Evolutionary conservation across 2,329 filamentous ascomycete species (phyloP).

Genomic region (Diaporthe longicolla): DNA sequence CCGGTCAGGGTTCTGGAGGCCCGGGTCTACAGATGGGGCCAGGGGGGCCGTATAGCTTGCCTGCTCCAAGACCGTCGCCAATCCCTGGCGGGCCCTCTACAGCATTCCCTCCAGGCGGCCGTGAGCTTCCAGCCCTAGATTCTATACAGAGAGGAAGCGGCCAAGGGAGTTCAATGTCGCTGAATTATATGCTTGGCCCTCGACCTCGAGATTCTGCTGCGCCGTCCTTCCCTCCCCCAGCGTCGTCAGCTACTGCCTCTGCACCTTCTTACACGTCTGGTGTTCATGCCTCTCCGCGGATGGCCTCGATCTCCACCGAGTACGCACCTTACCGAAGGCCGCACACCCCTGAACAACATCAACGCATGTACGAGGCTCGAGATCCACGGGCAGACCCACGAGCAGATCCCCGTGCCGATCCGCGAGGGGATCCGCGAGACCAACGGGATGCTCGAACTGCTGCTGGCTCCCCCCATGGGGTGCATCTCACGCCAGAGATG

Average conservation of each 20-base stretch:
- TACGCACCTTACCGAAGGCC: conserved; percentile 76
- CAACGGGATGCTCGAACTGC: conserved; percentile 51
- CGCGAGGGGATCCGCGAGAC: conserved; percentile 47
- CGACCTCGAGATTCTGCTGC: conserved; percentile 53
- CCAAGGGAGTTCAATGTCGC: conserved; percentile 71
- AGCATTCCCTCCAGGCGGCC: conserved; percentile 60
- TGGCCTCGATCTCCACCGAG: conserved; percentile 69
- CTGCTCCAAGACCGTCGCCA: conserved; percentile 61
- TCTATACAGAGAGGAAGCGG: conserved; percentile 63
- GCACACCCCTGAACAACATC: conserved; percentile 78
- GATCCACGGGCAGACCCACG: conserved; percentile 47
- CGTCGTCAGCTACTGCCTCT: conserved; percentile 54
- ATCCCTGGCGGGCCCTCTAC: conserved; percentile 59
- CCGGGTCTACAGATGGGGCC: conserved; percentile 47
- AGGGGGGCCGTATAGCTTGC: conserved; percentile 57
- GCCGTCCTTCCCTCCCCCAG: conserved; percentile 59
- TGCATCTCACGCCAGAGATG: conserved; percentile 69
- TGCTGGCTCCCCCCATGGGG: conserved; percentile 64
- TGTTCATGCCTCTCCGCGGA: conserved; percentile 69
- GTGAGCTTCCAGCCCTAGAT: conserved; percentile 67
- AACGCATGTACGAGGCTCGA: conserved; percentile 66
- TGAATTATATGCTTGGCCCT: conserved; percentile 71
- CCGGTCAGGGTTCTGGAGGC: conserved; percentile 46
- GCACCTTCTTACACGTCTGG: conserved; percentile 62
- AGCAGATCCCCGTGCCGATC: conserved; percentile 9